A percentile compares a stretch with the other conserved stretches of the same genome.
phyloP scores from a whole-genome alignment of 192 early-diverging fungal genomes.

The Funneliformis mosseae region DNA sequence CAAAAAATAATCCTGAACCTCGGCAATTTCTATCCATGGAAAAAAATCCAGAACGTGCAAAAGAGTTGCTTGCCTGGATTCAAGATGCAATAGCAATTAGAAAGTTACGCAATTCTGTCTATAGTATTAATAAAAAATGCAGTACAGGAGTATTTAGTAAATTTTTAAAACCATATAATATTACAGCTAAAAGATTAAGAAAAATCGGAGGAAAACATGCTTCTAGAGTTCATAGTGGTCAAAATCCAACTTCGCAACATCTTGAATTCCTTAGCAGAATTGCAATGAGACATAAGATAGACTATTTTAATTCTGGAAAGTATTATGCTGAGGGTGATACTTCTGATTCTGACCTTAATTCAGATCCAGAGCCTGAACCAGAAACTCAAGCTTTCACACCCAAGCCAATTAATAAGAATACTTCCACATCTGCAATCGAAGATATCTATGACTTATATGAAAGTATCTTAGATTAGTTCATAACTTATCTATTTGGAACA shows the following conservation, averaged over 20 bases:
- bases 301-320: constrained; percentile 19
- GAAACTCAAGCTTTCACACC: neutral
- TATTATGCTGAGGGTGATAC: constrained; percentile 33
- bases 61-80: constrained; percentile 26
- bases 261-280: constrained; percentile 24
- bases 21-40: constrained; percentile 13
- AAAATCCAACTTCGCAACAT: constrained; percentile 30
- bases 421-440: too few species aligned
- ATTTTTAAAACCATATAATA: constrained; percentile 31
- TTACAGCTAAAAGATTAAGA: constrained; percentile 34
- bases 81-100: constrained; percentile 26
- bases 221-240: too few species aligned
- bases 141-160: constrained; percentile 30
- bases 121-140: constrained; percentile 27
- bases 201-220: constrained; percentile 30
- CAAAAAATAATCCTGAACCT: constrained; percentile 26
- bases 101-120: constrained; percentile 16
- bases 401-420: too few species aligned
- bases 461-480: too few species aligned
- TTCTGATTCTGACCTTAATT: constrained; percentile 21
- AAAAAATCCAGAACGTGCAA: constrained; percentile 24
- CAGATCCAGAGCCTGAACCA: constrained; percentile 22
- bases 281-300: too few species aligned
- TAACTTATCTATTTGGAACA: too few species aligned
- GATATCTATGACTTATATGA: too few species aligned